These are phyloP conservation scores for Trametes sp. DNA, from an alignment of 1,284 basidiomycete genomes.

Conservation along the genomic window DNA sequence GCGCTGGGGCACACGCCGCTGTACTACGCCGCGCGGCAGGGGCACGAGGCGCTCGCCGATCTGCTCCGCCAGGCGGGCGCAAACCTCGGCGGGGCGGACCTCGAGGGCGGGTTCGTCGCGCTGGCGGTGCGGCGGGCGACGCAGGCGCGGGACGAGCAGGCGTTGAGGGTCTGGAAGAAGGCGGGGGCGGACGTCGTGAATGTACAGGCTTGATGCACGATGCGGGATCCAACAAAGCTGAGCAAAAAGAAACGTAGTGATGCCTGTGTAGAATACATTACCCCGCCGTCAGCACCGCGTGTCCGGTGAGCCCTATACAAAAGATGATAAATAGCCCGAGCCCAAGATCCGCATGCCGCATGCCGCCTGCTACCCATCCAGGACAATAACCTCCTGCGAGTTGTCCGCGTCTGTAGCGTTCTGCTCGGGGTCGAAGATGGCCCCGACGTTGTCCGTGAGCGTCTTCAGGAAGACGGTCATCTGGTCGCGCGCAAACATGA, in stretches of 20 bases:
- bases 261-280: conserved; percentile 15
- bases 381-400: conserved; percentile 19
- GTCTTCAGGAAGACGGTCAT: conserved; percentile 69
- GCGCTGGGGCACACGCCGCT: conserved; percentile 82
- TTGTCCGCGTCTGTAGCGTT: conserved; percentile 43
- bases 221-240: no score
- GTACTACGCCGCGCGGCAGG: conserved; percentile 80
- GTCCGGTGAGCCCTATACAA: neutral
- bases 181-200: conserved; percentile 43
- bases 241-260: neutral
- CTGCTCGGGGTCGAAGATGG: conserved; percentile 42
- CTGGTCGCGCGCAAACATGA: conserved; percentile 73
- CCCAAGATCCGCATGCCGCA: neutral
- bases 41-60: conserved; percentile 67
- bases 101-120: conserved; percentile 65
- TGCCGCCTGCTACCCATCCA: conserved; percentile 14
- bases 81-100: conserved; percentile 69
- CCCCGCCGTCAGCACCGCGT: neutral
- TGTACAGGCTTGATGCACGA: neutral
- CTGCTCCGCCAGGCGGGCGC: conserved; percentile 79
- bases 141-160: conserved; percentile 51
- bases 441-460: conserved; percentile 54
- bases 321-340: neutral
- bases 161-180: conserved; percentile 60
- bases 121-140: conserved; percentile 58